phyloP scores from a whole-genome alignment of 2,329 filamentous ascomycete species.

The Diaporthe citrichinensis region DNA sequence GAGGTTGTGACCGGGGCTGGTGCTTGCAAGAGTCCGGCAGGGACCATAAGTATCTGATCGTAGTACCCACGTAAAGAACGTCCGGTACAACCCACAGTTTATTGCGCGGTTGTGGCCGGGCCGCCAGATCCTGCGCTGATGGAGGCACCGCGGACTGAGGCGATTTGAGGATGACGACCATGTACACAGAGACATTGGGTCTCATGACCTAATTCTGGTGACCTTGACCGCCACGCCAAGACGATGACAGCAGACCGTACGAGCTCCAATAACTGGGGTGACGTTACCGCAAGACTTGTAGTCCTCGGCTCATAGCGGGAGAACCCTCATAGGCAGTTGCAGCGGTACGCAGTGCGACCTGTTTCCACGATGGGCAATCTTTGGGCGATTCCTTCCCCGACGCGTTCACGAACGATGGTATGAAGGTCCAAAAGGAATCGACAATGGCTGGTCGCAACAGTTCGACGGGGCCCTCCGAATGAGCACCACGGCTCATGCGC shows the following conservation, averaged over 20 bases:
- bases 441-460: background rate
- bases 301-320: background rate
- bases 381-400: background rate
- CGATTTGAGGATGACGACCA: background rate
- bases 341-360: background rate
- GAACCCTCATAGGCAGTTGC: background rate
- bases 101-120: background rate
- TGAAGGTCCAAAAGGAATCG: background rate
- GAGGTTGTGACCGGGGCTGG: background rate
- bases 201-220: constrained; percentile 9
- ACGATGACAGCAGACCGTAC: constrained; percentile 14
- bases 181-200: background rate
- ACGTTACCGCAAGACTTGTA: constrained; percentile 3
- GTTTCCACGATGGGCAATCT: background rate
- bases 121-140: background rate
- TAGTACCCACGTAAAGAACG: background rate
- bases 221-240: constrained; percentile 20
- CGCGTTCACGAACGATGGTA: background rate
- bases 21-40: background rate
- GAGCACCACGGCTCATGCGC: background rate
- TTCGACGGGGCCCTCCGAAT: background rate
- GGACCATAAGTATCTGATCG: background rate
- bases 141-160: background rate
- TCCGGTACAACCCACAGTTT: background rate
- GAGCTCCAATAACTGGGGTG: background rate